A percentile compares a stretch with the other conserved stretches of the same genome.
These are phyloP conservation scores for Trichocladium uniseriatum DNA, from an alignment of 495 filamentous ascomycete species.

Conservation along the genomic window DNA sequence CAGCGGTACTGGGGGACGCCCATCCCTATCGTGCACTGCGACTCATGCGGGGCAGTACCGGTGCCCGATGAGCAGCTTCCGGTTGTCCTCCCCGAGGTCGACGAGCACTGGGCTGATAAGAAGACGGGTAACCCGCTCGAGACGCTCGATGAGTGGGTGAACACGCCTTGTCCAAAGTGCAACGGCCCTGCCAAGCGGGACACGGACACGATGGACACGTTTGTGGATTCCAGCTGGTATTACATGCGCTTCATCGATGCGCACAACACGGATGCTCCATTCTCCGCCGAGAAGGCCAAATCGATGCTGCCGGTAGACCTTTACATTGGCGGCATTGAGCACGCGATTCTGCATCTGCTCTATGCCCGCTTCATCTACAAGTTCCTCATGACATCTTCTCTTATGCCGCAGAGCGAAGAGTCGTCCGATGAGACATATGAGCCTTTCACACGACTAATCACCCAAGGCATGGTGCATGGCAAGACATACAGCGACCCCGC, in stretches of 20 bases:
- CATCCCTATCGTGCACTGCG: constrained; percentile 82
- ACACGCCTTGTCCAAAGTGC: constrained; percentile 69
- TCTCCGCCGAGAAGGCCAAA: constrained; percentile 49
- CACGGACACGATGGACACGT: constrained; percentile 93
- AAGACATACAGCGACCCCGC: constrained; percentile 68
- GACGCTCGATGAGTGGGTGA: constrained; percentile 59
- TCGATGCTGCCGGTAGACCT: constrained; percentile 62
- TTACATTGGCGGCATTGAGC: constrained; percentile 82
- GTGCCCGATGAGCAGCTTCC: constrained; percentile 70
- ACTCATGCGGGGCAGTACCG: constrained; percentile 64
- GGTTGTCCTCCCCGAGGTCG: constrained; percentile 62
- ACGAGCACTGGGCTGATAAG: constrained; percentile 55
- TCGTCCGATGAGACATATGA: constrained; percentile 34
- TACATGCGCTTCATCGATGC: constrained; percentile 70
- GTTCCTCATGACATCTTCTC: constrained; percentile 54
- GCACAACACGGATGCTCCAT: constrained; percentile 50
- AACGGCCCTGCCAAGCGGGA: constrained; percentile 61
- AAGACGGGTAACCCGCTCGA: constrained; percentile 72
- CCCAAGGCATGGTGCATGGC: constrained; percentile 89
- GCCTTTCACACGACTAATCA: constrained; percentile 71
- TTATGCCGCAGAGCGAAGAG: constrained; percentile 18
- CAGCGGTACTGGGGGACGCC: constrained; percentile 89
- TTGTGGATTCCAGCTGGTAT: constrained; percentile 92
- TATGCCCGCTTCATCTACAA: constrained; percentile 89
- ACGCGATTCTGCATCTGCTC: constrained; percentile 85